Percentiles rank a stretch among this genome's conserved stretches.
Conservation (phyloP, 192 early-diverging fungal genomes). For the Coemansia sp. region DNA sequence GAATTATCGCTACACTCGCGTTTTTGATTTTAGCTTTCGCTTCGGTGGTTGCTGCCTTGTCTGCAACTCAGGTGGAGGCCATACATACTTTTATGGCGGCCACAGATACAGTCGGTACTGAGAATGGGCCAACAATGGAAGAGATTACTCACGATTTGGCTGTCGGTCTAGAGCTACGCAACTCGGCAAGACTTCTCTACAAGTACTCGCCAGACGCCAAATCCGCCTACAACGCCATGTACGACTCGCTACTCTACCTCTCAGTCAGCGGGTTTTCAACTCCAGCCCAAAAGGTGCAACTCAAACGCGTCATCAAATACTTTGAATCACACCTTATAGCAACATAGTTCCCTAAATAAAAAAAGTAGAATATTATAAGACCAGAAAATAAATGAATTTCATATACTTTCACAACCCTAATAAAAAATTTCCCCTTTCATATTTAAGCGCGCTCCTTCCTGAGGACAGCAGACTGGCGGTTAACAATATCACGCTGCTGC, state of each 20-base stretch:
- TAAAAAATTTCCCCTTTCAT: no score
- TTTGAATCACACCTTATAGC: slow-evolving; percentile 21
- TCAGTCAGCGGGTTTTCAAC: slow-evolving; percentile 39
- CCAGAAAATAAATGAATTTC: background rate
- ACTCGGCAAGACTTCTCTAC: slow-evolving; percentile 43
- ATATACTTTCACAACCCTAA: background rate
- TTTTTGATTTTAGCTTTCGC: slow-evolving; percentile 7
- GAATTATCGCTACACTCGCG: background rate
- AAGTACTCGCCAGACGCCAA: slow-evolving; percentile 47
- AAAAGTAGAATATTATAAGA: background rate
- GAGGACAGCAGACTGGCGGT: slow-evolving; percentile 50
- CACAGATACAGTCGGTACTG: slow-evolving; percentile 16
- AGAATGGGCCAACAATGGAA: slow-evolving; percentile 35
- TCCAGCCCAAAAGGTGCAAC: slow-evolving; percentile 29
- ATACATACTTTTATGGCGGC: slow-evolving; percentile 34
- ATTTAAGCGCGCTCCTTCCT: slow-evolving; percentile 54
- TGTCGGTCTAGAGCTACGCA: slow-evolving; percentile 28
- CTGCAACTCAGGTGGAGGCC: slow-evolving; percentile 29
- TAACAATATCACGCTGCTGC: slow-evolving; percentile 61
- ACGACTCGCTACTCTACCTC: slow-evolving; percentile 37
- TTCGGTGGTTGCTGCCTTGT: slow-evolving; percentile 17
- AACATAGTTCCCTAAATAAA: background rate
- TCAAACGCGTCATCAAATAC: slow-evolving; percentile 39
- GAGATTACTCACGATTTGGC: slow-evolving; percentile 46
- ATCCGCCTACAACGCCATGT: slow-evolving; percentile 41